Percentiles rank a stretch among this genome's conserved stretches.
Evolutionary conservation across 176 grass and related monocot genomes (phyloP).

Genomic region (Rhipidocladum racemiflorum): DNA sequence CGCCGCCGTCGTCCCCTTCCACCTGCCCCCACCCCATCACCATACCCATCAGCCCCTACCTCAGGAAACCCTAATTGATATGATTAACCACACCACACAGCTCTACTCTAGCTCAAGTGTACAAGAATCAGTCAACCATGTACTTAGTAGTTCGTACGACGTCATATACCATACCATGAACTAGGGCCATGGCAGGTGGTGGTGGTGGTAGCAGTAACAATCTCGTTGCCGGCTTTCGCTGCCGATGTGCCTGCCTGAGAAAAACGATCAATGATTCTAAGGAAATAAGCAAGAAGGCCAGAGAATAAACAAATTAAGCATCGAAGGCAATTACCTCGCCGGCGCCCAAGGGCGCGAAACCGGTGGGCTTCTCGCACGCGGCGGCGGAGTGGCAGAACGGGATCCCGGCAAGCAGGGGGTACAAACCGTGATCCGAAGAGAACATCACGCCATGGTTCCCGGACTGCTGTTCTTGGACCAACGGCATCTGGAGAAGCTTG

Average conservation of each 20-base stretch:
- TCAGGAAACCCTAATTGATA: conserved; percentile 30
- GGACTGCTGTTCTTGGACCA: conserved; percentile 33
- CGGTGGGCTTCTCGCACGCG: conserved; percentile 20
- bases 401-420: conserved; percentile 46
- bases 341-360: conserved; percentile 11
- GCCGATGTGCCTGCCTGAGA: conserved; percentile 20
- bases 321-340: conserved; percentile 21
- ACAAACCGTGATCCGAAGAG: conserved; percentile 27
- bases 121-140: background rate
- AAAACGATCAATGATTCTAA: background rate
- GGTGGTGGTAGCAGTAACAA: background rate
- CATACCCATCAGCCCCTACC: background rate
- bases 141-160: background rate
- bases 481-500: conserved; percentile 45
- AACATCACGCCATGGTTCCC: conserved; percentile 42
- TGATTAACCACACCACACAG: background rate
- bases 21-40: conserved; percentile 36
- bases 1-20: conserved; percentile 42
- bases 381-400: conserved; percentile 31
- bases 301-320: background rate
- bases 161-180: conserved; percentile 29
- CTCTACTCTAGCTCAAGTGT: background rate
- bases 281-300: background rate
- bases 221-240: conserved; percentile 15
- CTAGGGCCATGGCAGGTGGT: conserved; percentile 16